Evolutionary conservation across 352 stramenopile species (phyloP).

Genomic region (Globisporangium polare): DNA sequence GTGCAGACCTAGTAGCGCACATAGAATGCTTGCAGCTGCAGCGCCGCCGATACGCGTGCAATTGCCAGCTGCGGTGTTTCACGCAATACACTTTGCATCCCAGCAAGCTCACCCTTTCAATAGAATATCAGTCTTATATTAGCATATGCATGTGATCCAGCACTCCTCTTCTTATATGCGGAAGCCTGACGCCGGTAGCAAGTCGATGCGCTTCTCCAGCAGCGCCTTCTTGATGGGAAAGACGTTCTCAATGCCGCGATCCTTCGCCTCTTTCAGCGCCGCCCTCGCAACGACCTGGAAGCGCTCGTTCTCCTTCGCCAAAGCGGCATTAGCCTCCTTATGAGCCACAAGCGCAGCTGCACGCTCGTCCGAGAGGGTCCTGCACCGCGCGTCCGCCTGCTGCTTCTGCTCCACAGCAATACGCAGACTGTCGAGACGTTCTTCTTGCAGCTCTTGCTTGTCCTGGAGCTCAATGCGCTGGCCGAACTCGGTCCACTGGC

Average conservation of each 20-base stretch:
- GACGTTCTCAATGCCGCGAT: slow-evolving; percentile 53
- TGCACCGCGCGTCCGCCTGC: slow-evolving; percentile 63
- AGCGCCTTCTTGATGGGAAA: slow-evolving; percentile 73
- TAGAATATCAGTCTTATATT: too few relatives aligned
- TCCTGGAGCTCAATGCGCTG: slow-evolving; percentile 46
- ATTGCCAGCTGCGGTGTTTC: neutral
- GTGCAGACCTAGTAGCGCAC: slow-evolving; percentile 7
- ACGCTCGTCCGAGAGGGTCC: slow-evolving; percentile 42
- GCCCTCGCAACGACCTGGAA: slow-evolving; percentile 54
- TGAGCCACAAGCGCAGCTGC: slow-evolving; percentile 27
- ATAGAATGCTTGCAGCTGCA: neutral
- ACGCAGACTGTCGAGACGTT: slow-evolving; percentile 47
- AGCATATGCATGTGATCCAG: too few relatives aligned
- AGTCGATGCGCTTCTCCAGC: slow-evolving; percentile 64
- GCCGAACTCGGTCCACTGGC: slow-evolving; percentile 71
- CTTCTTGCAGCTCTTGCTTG: slow-evolving; percentile 63
- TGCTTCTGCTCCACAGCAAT: slow-evolving; percentile 74
- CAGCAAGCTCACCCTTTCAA: too few relatives aligned
- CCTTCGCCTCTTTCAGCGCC: slow-evolving; percentile 55
- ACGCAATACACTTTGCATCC: too few relatives aligned
- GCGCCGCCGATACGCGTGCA: neutral
- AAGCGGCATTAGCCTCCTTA: slow-evolving; percentile 23
- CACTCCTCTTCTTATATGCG: slow-evolving; percentile 36
- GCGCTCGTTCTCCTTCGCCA: slow-evolving; percentile 49
- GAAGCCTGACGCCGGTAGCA: slow-evolving; percentile 68